Conservation (phyloP, 2,329 filamentous ascomycete genomes). For the Monilinia polystroma region DNA sequence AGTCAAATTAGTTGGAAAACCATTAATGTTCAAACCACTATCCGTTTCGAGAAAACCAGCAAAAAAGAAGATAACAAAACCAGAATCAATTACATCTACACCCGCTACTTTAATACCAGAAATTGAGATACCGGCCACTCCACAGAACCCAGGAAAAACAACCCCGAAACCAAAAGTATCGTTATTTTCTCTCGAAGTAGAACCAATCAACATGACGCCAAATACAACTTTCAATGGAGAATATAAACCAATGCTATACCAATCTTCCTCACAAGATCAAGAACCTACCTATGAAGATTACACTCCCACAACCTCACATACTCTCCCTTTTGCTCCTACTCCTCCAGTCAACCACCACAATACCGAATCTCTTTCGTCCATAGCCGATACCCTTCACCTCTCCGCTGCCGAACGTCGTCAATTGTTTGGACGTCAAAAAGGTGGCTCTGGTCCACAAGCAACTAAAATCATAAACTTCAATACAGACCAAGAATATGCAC, state of each 20-base stretch:
- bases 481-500: conserved; percentile 80
- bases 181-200: conserved; percentile 63
- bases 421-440: conserved; percentile 70
- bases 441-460: conserved; percentile 44
- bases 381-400: conserved; percentile 77
- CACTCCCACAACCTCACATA: conserved; percentile 34
- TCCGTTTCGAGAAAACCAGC: conserved; percentile 75
- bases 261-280: conserved; percentile 27
- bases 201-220: conserved; percentile 33
- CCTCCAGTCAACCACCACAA: conserved; percentile 34
- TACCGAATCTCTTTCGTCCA: conserved; percentile 61
- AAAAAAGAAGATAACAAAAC: conserved; percentile 56
- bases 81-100: conserved; percentile 29
- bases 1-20: conserved; percentile 71
- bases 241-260: conserved; percentile 56
- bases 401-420: conserved; percentile 75
- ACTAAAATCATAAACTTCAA: conserved; percentile 82
- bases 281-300: conserved; percentile 38
- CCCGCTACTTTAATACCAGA: conserved; percentile 33
- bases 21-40: conserved; percentile 84
- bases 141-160: conserved; percentile 27
- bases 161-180: conserved; percentile 65
- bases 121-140: conserved; percentile 24
- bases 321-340: conserved; percentile 31
- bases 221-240: conserved; percentile 29